Percentiles rank a stretch among this genome's conserved stretches.
Conservation (phyloP, 352 stramenopile genomes). For the Phytopythium cucurbitacearum region DNA sequence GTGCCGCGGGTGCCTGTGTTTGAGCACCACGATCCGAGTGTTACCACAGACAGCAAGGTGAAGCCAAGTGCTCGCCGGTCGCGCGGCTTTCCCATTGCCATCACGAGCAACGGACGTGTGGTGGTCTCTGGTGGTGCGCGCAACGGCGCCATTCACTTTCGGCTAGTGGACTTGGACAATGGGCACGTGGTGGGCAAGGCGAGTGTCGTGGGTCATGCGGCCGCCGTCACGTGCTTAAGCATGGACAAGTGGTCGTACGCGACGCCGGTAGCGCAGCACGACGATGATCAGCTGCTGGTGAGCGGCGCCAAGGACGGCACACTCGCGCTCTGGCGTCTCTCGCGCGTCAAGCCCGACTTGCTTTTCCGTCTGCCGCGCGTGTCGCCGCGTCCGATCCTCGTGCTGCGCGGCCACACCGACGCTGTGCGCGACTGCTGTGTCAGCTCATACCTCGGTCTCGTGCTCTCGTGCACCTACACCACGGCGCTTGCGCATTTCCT, state of each 20-base stretch:
- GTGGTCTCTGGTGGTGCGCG: conserved; percentile 66
- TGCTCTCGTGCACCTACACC: conserved; percentile 51
- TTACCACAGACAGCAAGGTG: too few species aligned
- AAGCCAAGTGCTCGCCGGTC: not conserved
- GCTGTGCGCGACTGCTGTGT: conserved; percentile 57
- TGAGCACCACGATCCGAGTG: conserved; percentile 19
- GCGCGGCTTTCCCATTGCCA: conserved; percentile 46
- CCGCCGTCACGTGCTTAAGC: conserved; percentile 65
- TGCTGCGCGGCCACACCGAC: conserved; percentile 53
- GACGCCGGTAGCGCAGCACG: conserved; percentile 22
- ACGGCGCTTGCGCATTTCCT: conserved; percentile 68
- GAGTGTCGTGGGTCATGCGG: conserved; percentile 71
- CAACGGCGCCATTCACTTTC: conserved; percentile 71
- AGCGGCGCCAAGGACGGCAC: conserved; percentile 68
- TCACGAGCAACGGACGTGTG: conserved; percentile 70
- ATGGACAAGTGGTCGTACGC: conserved; percentile 58
- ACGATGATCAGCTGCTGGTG: conserved; percentile 73
- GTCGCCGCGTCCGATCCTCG: conserved; percentile 55
- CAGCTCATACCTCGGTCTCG: conserved; percentile 58
- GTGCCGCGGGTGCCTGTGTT: conserved; percentile 78
- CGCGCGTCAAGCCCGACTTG: conserved; percentile 62
- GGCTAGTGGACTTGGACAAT: conserved; percentile 76
- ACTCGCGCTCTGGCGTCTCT: conserved; percentile 69
- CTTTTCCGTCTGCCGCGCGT: conserved; percentile 71
- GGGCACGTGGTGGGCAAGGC: conserved; percentile 78